A percentile compares a stretch with the other conserved stretches of the same genome.
phyloP scores from a whole-genome alignment of 2,329 filamentous ascomycete genomes.

The Fusarium oxysporum region DNA sequence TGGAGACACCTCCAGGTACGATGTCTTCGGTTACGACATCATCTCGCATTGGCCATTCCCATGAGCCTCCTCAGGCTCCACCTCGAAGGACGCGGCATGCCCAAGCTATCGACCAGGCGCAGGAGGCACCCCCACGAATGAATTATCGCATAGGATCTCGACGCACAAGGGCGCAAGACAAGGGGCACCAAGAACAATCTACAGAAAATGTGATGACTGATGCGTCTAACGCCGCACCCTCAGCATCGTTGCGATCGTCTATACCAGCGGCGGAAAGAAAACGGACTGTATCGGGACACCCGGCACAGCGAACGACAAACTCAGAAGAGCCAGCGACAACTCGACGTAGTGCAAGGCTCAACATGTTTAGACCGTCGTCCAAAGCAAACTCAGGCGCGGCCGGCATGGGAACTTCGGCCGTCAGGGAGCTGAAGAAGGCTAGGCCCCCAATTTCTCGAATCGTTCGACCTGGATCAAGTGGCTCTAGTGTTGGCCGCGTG shows the following conservation, averaged over 20 bases:
- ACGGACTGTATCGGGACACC: slow-evolving; percentile 90
- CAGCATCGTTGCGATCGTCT: slow-evolving; percentile 53
- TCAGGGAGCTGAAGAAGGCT: slow-evolving; percentile 83
- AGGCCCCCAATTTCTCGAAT: slow-evolving; percentile 77
- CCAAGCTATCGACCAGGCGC: slow-evolving; percentile 62
- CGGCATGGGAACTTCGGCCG: slow-evolving; percentile 68
- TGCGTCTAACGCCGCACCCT: slow-evolving; percentile 49
- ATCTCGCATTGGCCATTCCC: slow-evolving; percentile 41
- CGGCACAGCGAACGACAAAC: slow-evolving; percentile 63
- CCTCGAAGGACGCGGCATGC: slow-evolving; percentile 65
- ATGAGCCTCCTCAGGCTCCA: slow-evolving; percentile 65
- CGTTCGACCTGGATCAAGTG: slow-evolving; percentile 73
- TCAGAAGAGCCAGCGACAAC: slow-evolving; percentile 68
- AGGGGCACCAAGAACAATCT: slow-evolving; percentile 46
- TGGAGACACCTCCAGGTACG: slow-evolving; percentile 69
- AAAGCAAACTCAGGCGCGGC: slow-evolving; percentile 71
- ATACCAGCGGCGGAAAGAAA: slow-evolving; percentile 76
- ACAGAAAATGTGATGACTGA: slow-evolving; percentile 58
- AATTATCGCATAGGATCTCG: slow-evolving; percentile 66
- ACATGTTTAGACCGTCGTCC: slow-evolving; percentile 75
- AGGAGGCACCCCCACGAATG: slow-evolving; percentile 73
- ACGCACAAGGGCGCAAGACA: slow-evolving; percentile 55
- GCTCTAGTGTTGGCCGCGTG: slow-evolving; percentile 82
- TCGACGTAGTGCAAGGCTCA: slow-evolving; percentile 77
- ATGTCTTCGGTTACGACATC: slow-evolving; percentile 36